Base-by-base conservation (phyloP, 441 rosid species). In the Brassica balearica region DNA sequence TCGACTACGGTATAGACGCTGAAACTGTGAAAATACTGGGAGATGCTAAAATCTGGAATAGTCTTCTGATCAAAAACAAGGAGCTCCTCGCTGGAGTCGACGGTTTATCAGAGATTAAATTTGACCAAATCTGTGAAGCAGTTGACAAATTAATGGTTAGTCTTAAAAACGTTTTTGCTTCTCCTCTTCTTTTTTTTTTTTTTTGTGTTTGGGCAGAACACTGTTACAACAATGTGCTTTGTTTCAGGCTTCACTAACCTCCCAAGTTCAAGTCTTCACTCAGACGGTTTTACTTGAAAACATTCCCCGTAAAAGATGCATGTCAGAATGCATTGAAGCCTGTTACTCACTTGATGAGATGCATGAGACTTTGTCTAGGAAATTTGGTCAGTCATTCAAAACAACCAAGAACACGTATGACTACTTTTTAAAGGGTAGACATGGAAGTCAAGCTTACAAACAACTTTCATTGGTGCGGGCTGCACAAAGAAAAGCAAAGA, bases 101-200 rank as follows among this genome's bases (percentile, higher is more conserved):
- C 1, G 19, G 19, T 51, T 51, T 51, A 51, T n/a, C 56, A 5
- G 56, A 51, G 19, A 51, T 6, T 51, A n/a, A 51, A n/a, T 51
- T n/a, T n/a, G 56, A 51, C 19, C 56, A 0, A 51, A 51, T 51
- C 2, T 51, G 19, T 51, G 56, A 51, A 51, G 56, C 56, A 5
- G 56, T 51, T 51, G 56, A 51, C 56, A 51, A 51, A n/a, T 5
- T 51, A 51, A 51, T 51, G 56, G 56, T 51, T n/a, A 51, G 56
- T 51, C 2, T 5, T 51, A n/a, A 14, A 51, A 51, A 14, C 56
- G 56, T 11, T 48, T n/a, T 48, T 48, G 53, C 14, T 46, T 43
- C 11, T 38, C 3, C 4, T 46, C 8, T 34, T 29, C 34, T 29
- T 29, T n/a, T 48, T 48, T n/a, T 48, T 48, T n/a, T 48, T 48